phyloP scores from a whole-genome alignment of 140 eudicot genomes.

The Erigeron philadelphicus region DNA sequence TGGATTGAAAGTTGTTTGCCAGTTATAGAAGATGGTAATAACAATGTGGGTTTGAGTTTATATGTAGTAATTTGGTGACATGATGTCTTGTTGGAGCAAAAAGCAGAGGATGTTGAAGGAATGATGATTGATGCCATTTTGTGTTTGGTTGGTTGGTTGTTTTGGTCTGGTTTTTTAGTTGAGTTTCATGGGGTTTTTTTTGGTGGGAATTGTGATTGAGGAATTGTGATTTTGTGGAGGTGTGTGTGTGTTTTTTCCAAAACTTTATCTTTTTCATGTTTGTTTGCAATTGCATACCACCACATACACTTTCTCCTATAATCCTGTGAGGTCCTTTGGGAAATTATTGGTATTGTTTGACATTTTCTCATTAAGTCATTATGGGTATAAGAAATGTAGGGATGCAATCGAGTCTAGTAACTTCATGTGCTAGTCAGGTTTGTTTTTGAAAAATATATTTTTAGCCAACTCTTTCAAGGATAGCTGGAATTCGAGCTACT shows the following conservation, averaged over 20 bases:
- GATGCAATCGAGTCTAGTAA: no score
- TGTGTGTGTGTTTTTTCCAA: constrained; percentile 2
- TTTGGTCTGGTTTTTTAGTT: constrained; percentile 14
- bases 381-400: no score
- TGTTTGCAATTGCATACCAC: constrained; percentile 26
- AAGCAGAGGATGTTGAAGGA: constrained; percentile 24
- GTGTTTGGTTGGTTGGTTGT: constrained; percentile 1
- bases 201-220: constrained; percentile 21
- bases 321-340: constrained; percentile 26
- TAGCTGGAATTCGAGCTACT: no score
- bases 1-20: constrained; percentile 19
- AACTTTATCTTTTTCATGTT: constrained; percentile 23
- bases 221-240: constrained; percentile 22
- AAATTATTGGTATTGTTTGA: no score
- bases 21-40: not conserved
- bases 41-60: constrained; percentile 13
- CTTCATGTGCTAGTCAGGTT: no score
- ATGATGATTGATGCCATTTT: constrained; percentile 29
- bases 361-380: no score
- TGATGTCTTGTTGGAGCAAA: constrained; percentile 26
- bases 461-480: no score
- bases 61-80: not conserved
- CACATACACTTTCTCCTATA: constrained; percentile 19
- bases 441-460: no score
- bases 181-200: constrained; percentile 22